Evolutionary conservation across 1,284 basidiomycete species (phyloP), one percentile per base, ranked within the genome.

Genomic region (Melampsora americana): DNA sequence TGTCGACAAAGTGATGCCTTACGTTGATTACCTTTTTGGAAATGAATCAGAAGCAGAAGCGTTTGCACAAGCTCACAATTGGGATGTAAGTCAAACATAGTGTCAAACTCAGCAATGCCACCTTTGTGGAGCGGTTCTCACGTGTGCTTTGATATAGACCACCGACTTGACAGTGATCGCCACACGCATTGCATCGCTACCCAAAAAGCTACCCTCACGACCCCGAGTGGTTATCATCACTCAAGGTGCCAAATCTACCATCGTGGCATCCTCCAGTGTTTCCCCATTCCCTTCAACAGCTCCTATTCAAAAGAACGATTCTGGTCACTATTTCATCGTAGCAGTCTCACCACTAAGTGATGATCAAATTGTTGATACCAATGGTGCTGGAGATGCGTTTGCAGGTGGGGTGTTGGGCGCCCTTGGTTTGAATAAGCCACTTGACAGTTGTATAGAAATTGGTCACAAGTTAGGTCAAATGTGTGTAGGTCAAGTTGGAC

Each of bases 361-460:
- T 79, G 87, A 87, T 76, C 83, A 90, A 83, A 95, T 99, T 80
- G 90, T 97, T 77, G 96, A 99, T 84, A 99, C 96, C 76, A 99
- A 99, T 85, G 96, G 93, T 70, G 96, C 96, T n/a, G 96, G 96
- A 69, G 96, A 99, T 83, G 94, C 93, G 69, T 99, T 99, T 80
- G 93, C 94, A n/a, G 96, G 96, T 78, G 96, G 93, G 66, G 95
- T 98, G 86, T 83, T 98, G 67, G 96, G 92, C 68, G 95, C 91
- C 0, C 87, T 89, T 69, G 89, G 93, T 68, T 84, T 88, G 59
- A 94, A 93, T 30, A 97, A 93, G 87, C 84, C 82, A 62, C 82
- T 95, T 66, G 90, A 92, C 59, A 89, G 93, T 83, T 88, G 88
- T 74, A 87, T 99, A 78, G 88, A 91, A 83, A 88, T 88, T 60